These are phyloP conservation scores for Clonostachys rhizophaga DNA, from an alignment of 2,329 filamentous ascomycete species.

Conservation along the genomic window DNA sequence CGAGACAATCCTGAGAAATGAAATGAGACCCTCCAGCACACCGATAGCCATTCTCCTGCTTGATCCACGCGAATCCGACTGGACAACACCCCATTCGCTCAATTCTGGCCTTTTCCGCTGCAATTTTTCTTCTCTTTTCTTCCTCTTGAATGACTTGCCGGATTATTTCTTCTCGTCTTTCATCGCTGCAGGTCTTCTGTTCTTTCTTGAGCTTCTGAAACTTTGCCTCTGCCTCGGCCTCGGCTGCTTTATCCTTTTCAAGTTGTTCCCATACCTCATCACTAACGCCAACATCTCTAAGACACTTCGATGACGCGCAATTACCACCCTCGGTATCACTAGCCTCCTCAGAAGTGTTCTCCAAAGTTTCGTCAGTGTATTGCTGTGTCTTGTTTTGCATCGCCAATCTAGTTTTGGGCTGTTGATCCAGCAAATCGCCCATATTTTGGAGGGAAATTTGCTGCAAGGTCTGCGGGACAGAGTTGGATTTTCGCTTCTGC, in stretches of 20 bases:
- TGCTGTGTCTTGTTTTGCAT: too few species aligned
- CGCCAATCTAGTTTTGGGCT: not conserved
- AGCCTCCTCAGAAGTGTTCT: not conserved
- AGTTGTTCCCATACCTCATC: slow-evolving; percentile 60
- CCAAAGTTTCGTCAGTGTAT: not conserved
- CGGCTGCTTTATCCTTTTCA: slow-evolving; percentile 37
- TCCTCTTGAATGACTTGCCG: slow-evolving; percentile 29
- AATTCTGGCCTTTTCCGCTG: slow-evolving; percentile 40
- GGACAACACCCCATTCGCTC: slow-evolving; percentile 49
- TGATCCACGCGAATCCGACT: slow-evolving; percentile 57
- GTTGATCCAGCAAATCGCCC: not conserved
- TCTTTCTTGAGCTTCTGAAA: slow-evolving; percentile 24
- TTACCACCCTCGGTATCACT: not conserved
- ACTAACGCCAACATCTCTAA: slow-evolving; percentile 52
- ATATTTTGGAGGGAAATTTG: not conserved
- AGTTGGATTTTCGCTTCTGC: not conserved
- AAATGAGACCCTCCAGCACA: slow-evolving; percentile 60
- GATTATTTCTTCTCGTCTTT: slow-evolving; percentile 26
- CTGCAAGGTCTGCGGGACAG: not conserved
- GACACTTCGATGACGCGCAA: not conserved
- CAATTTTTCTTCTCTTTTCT: slow-evolving; percentile 27
- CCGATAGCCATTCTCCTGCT: slow-evolving; percentile 50
- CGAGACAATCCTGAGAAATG: not conserved
- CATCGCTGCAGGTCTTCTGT: slow-evolving; percentile 16
- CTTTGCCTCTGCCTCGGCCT: slow-evolving; percentile 27